Conservation (phyloP, 768 basidiomycete species). For the Cyathus striatus region DNA sequence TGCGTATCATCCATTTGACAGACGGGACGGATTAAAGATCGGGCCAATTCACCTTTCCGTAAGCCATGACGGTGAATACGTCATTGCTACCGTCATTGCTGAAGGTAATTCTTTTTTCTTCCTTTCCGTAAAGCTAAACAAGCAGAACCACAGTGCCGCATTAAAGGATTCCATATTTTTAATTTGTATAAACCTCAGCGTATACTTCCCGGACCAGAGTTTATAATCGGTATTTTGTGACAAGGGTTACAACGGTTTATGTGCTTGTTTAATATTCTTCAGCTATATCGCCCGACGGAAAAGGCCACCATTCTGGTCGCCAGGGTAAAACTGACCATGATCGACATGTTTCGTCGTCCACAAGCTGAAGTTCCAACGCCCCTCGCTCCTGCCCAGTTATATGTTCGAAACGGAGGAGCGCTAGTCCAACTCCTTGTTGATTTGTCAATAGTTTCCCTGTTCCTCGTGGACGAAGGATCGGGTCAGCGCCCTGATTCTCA, state of each 20-base stretch:
- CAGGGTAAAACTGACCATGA: slow-evolving; percentile 49
- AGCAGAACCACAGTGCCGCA: background rate
- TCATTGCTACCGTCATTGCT: slow-evolving; percentile 62
- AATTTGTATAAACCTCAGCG: no score
- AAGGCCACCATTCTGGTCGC: slow-evolving; percentile 68
- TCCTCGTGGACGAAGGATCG: slow-evolving; percentile 56
- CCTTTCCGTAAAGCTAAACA: background rate
- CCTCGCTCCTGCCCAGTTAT: slow-evolving; percentile 50
- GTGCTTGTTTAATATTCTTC: background rate
- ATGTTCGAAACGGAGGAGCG: slow-evolving; percentile 77
- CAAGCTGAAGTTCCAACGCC: slow-evolving; percentile 28
- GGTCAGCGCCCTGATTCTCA: slow-evolving; percentile 14
- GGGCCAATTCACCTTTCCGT: slow-evolving; percentile 61
- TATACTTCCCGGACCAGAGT: no score
- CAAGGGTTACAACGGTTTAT: background rate
- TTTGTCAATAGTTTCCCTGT: slow-evolving; percentile 72
- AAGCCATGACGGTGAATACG: slow-evolving; percentile 80
- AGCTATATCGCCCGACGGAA: background rate
- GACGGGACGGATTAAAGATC: slow-evolving; percentile 11
- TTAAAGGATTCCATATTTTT: no score
- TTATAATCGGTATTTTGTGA: background rate
- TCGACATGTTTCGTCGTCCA: slow-evolving; percentile 15
- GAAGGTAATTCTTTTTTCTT: slow-evolving; percentile 28
- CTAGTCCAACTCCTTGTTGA: slow-evolving; percentile 60
- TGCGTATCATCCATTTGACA: slow-evolving; percentile 35